phyloP scores from a whole-genome alignment of 192 early-diverging fungal genomes.

The Podila verticillata region DNA sequence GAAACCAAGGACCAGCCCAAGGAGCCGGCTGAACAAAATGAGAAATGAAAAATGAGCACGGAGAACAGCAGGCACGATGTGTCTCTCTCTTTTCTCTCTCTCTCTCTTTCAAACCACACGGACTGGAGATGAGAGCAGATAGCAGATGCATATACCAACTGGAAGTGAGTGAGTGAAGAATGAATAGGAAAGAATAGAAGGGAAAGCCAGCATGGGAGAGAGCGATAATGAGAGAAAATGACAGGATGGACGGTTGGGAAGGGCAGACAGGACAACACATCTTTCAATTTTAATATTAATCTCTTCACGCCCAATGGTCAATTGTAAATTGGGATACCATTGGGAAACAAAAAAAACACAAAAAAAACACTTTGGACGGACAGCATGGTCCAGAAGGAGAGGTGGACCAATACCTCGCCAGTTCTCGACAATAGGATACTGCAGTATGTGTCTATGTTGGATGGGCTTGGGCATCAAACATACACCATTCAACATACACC shows the following conservation, averaged over 20 bases:
- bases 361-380: no score
- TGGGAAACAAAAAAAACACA: no score
- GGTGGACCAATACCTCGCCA: not conserved
- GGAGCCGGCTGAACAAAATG: not conserved
- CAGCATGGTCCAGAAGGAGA: not conserved
- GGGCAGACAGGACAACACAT: no score
- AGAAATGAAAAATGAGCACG: slow-evolving; percentile 2
- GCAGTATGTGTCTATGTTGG: not conserved
- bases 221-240: no score
- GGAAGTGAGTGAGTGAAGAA: not conserved
- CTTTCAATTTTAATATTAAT: no score
- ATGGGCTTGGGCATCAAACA: no score
- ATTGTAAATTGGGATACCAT: no score
- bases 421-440: not conserved
- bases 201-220: not conserved
- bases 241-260: no score
- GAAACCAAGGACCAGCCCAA: no score
- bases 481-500: no score
- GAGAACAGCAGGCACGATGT: not conserved
- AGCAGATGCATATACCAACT: not conserved
- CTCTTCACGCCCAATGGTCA: no score
- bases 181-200: not conserved
- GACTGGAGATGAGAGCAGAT: not conserved
- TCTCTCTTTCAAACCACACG: not conserved
- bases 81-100: no score